Evolutionary conservation across 257 asterid genomes (phyloP).

Genomic region (Thymus mandschuricus): DNA sequence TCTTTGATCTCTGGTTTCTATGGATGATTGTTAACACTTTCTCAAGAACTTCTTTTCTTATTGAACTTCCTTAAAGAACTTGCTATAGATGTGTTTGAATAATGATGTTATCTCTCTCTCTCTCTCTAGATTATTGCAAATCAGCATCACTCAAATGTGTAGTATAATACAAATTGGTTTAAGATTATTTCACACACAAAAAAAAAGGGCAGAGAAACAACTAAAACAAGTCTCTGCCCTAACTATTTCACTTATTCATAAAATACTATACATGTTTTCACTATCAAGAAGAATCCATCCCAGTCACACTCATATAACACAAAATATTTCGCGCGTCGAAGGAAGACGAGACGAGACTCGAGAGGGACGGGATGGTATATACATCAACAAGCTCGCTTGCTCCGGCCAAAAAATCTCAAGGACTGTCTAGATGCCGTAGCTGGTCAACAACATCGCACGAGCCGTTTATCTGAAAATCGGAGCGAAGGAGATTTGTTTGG

Average conservation of each 20-base stretch:
- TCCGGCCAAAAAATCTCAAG: conserved; percentile 38
- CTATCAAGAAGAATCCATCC: conserved; percentile 10
- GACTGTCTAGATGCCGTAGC: conserved; percentile 57
- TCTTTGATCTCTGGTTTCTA: background rate
- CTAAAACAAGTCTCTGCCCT: conserved; percentile 48
- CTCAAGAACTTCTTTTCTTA: background rate
- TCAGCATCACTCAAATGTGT: background rate
- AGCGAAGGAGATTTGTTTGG: conserved; percentile 67
- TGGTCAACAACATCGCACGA: conserved; percentile 76
- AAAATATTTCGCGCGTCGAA: background rate
- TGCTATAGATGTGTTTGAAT: conserved; percentile 12
- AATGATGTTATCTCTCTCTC: conserved; percentile 3
- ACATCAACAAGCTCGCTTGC: background rate
- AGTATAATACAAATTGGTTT: conserved; percentile 4
- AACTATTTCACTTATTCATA: conserved; percentile 12
- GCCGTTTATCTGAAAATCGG: conserved; percentile 65
- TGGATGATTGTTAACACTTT: background rate
- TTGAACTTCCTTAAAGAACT: background rate
- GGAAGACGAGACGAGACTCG: background rate
- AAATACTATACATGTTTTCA: conserved; percentile 32
- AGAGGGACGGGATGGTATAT: background rate
- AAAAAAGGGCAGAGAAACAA: conserved; percentile 33
- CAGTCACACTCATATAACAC: conserved; percentile 3
- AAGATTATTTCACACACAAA: conserved; percentile 10
- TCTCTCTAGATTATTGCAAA: background rate